Percentiles rank a stretch among this genome's conserved stretches.
These are phyloP conservation scores for Rhododendron griersonianum DNA, from an alignment of 148 eudicot species.

Conservation along the genomic window DNA sequence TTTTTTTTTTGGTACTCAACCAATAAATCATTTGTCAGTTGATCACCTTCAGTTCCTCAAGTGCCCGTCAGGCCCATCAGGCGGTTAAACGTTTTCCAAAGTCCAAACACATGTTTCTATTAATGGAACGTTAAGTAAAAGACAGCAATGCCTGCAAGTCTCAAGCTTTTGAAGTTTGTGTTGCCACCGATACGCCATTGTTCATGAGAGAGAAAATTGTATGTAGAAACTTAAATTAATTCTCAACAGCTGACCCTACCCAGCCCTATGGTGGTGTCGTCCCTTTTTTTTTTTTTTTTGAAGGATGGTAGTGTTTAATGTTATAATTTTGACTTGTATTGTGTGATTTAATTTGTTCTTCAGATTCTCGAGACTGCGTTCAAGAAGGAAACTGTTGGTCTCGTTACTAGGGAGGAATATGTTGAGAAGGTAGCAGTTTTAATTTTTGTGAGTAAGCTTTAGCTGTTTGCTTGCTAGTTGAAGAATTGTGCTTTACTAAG, in stretches of 20 bases:
- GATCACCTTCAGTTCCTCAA: neutral
- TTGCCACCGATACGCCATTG: neutral
- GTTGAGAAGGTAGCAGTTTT: constrained; percentile 71
- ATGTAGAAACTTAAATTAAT: neutral
- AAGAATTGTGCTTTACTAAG: neutral
- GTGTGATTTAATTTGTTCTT: constrained; percentile 9
- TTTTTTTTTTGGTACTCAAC: neutral
- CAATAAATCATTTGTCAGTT: neutral
- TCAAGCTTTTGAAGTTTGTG: neutral
- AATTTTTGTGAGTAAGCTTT: neutral
- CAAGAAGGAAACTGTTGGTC: constrained; percentile 97
- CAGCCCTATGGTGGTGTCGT: neutral
- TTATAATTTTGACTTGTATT: neutral
- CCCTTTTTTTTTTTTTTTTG: neutral
- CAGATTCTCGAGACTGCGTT: constrained; percentile 97
- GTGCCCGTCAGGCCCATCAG: neutral
- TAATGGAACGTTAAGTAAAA: neutral
- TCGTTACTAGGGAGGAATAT: constrained; percentile 88
- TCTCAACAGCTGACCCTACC: neutral
- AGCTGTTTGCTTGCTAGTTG: neutral
- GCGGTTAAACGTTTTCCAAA: neutral
- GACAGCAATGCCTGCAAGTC: neutral
- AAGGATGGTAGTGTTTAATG: neutral
- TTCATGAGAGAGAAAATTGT: neutral
- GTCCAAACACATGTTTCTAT: neutral